Conservation (phyloP, 306 rosid genomes). For the Mucuna pruriens region DNA sequence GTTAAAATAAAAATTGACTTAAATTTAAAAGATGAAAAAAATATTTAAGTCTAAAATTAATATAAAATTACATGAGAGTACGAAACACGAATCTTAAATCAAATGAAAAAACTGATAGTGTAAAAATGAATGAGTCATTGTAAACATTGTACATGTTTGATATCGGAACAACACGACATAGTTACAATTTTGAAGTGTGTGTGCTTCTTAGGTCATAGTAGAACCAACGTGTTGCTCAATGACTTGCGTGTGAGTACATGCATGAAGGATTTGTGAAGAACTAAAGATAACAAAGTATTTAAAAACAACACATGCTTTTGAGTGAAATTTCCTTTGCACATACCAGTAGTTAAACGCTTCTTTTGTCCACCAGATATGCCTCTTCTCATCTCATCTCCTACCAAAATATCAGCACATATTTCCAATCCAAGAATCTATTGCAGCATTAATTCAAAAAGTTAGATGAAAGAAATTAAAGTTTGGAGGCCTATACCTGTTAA, state of each 20-base stretch:
- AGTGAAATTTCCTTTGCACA: not conserved
- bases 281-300: not conserved
- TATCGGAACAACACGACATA: not conserved
- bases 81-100: not conserved
- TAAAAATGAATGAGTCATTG: not conserved
- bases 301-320: not conserved
- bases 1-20: too few species aligned
- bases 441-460: constrained; percentile 1
- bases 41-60: too few species aligned
- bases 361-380: constrained; percentile 92
- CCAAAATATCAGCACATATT: constrained; percentile 80
- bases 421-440: constrained; percentile 79
- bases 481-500: not conserved
- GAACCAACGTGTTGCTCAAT: not conserved
- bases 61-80: too few species aligned
- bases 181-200: not conserved
- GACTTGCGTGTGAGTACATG: not conserved
- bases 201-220: not conserved
- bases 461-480: not conserved
- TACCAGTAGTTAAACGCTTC: constrained; percentile 92
- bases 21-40: too few species aligned
- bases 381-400: constrained; percentile 85
- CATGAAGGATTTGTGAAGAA: not conserved
- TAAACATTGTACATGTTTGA: not conserved
- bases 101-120: not conserved